These are phyloP conservation scores for Acer negundo DNA, from an alignment of 345 rosid genomes.

Conservation along the genomic window DNA sequence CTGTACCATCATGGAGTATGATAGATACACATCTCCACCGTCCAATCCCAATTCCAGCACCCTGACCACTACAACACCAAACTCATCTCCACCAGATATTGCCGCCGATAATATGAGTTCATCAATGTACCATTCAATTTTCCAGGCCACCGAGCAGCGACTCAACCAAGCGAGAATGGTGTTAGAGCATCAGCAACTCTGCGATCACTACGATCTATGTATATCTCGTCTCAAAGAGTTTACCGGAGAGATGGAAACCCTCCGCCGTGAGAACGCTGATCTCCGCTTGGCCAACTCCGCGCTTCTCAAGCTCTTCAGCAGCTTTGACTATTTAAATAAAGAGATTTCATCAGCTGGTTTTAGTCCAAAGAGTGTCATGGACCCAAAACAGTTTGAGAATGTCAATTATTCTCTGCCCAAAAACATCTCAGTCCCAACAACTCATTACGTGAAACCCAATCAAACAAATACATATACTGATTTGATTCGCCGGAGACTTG, in stretches of 20 bases:
- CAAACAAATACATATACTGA: constrained; percentile 30
- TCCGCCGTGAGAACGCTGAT: neutral
- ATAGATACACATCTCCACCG: too few relatives aligned
- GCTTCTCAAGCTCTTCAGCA: neutral
- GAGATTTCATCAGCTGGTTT: neutral
- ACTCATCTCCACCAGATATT: too few relatives aligned
- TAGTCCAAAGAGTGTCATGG: neutral
- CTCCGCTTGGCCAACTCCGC: neutral
- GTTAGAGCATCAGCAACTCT: neutral
- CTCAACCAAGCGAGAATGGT: neutral
- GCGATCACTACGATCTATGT: neutral
- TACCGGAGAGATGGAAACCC: neutral
- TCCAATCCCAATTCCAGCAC: neutral
- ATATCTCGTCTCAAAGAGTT: neutral
- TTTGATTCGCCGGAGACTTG: constrained; percentile 32
- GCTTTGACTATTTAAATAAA: neutral
- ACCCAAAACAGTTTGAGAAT: too few relatives aligned
- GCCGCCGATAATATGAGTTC: neutral
- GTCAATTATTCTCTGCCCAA: too few relatives aligned
- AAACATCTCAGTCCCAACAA: too few relatives aligned
- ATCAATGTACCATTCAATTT: neutral
- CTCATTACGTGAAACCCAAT: constrained; percentile 24
- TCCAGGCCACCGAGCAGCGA: neutral
- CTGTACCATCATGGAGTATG: neutral
- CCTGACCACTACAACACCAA: neutral